Conservation (phyloP, 176 grass and related monocot species). For the Ensete glaucum region DNA sequence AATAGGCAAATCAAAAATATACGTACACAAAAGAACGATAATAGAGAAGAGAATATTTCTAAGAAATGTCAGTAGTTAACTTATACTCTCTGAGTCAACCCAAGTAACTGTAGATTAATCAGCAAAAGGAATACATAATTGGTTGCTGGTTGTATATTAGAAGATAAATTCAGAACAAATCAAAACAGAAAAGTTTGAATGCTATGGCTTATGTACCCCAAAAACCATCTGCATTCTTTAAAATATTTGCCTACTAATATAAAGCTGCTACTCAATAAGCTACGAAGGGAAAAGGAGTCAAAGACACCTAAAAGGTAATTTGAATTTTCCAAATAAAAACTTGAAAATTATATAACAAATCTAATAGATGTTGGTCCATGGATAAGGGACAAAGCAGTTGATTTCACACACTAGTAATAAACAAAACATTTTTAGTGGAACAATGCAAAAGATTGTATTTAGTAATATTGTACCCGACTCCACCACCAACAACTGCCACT, state of each 20-base stretch:
- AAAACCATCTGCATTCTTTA: not conserved
- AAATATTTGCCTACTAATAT: not conserved
- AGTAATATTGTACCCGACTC: slow-evolving; percentile 12
- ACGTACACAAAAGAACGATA: not conserved
- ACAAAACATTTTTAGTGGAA: too few relatives aligned
- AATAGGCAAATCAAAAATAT: not conserved
- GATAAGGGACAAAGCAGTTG: too few relatives aligned
- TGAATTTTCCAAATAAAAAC: too few relatives aligned
- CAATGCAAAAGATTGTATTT: not conserved
- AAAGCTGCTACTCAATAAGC: too few relatives aligned
- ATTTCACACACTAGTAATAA: too few relatives aligned
- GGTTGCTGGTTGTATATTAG: not conserved
- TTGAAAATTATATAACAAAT: too few relatives aligned
- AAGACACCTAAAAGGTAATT: too few relatives aligned
- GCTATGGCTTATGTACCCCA: not conserved
- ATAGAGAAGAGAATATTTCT: not conserved
- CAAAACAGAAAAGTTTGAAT: not conserved
- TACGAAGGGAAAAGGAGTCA: too few relatives aligned
- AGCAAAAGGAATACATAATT: not conserved
- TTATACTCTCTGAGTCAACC: not conserved
- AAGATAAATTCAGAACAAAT: not conserved
- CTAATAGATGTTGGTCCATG: too few relatives aligned
- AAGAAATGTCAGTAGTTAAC: not conserved
- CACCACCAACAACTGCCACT: slow-evolving; percentile 24
- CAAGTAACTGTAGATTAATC: not conserved